Conservation (phyloP, 306 rosid species). For the Fragaria vesca region DNA sequence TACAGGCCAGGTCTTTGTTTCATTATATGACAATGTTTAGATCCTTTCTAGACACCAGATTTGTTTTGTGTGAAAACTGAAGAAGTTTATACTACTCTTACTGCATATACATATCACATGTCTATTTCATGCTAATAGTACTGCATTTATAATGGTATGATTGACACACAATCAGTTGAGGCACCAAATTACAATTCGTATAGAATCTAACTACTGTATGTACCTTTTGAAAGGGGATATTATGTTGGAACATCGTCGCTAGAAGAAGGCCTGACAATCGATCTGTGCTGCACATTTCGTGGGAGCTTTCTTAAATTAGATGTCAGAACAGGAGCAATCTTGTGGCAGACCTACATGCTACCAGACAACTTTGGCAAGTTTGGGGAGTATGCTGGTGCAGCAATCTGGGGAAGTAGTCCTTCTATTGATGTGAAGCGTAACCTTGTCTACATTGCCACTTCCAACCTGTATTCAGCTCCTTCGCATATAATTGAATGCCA, state of each 20-base stretch:
- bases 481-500: slow-evolving; percentile 39
- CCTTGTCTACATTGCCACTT: slow-evolving; percentile 52
- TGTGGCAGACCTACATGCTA: slow-evolving; percentile 58
- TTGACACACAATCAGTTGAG: background rate
- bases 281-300: slow-evolving; percentile 54
- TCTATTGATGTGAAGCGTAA: slow-evolving; percentile 48
- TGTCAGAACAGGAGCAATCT: slow-evolving; percentile 29
- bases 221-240: slow-evolving; percentile 19
- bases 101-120: background rate
- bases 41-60: background rate
- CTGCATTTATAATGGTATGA: background rate
- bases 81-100: background rate
- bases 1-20: background rate
- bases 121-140: background rate
- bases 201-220: background rate
- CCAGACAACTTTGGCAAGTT: slow-evolving; percentile 42
- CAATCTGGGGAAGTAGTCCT: slow-evolving; percentile 81
- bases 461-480: slow-evolving; percentile 62
- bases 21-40: background rate
- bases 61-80: background rate
- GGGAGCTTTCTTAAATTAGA: slow-evolving; percentile 51
- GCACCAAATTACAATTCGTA: background rate
- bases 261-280: slow-evolving; percentile 35
- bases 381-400: slow-evolving; percentile 55
- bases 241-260: slow-evolving; percentile 42